Percentiles rank a stretch among this genome's conserved stretches.
Conservation (phyloP, 345 rosid species). For the Salix suchowensis region DNA sequence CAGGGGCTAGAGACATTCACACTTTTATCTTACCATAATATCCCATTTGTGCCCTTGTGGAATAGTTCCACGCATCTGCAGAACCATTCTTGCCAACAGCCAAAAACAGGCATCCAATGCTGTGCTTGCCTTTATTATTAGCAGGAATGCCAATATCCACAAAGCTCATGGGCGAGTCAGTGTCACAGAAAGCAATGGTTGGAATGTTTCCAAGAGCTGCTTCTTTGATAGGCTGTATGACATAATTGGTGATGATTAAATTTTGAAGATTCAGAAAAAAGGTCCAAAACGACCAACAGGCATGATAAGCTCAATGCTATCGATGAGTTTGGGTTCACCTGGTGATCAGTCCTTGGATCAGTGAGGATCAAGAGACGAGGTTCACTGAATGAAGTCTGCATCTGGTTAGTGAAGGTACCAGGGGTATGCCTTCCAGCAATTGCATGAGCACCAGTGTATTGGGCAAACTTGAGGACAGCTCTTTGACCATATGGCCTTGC, state of each 20-base stretch:
- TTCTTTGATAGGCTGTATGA: constrained; percentile 91
- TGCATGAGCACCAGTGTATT: constrained; percentile 91
- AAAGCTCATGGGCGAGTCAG: constrained; percentile 88
- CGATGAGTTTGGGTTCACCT: constrained; percentile 32
- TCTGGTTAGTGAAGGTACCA: constrained; percentile 93
- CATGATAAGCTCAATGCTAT: not conserved
- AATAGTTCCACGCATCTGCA: constrained; percentile 94
- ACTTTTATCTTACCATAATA: constrained; percentile 17
- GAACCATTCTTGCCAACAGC: constrained; percentile 94
- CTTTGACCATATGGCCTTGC: constrained; percentile 98
- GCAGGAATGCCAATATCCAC: constrained; percentile 97
- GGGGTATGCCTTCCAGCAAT: constrained; percentile 99
- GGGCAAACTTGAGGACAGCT: constrained; percentile 89
- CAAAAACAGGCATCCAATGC: constrained; percentile 92
- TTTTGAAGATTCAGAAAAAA: not conserved
- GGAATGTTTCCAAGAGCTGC: constrained; percentile 94
- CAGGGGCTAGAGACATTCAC: not conserved
- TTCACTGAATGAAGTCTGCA: constrained; percentile 86
- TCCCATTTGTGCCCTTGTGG: constrained; percentile 48
- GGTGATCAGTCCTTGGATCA: constrained; percentile 95
- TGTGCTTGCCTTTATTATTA: constrained; percentile 94
- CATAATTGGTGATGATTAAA: not conserved
- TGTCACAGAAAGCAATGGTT: constrained; percentile 91
- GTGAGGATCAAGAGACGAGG: constrained; percentile 90
- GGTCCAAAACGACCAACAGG: not conserved